A percentile compares a stretch with the other conserved stretches of the same genome.
These are phyloP conservation scores for Chalciporus piperatus DNA, from an alignment of 768 basidiomycete species.

Conservation along the genomic window DNA sequence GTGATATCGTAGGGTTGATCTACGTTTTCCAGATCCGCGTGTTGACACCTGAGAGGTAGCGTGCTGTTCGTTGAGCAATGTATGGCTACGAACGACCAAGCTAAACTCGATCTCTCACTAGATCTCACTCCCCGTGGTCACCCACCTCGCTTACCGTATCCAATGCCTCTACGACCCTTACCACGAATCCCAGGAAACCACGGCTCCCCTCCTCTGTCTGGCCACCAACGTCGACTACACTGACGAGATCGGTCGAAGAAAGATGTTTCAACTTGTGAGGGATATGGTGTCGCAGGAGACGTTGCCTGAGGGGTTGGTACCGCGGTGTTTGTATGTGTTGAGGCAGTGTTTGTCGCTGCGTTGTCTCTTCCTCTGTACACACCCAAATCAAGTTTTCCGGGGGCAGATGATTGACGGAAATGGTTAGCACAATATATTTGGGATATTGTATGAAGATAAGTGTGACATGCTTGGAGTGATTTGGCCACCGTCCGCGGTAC, in stretches of 20 bases:
- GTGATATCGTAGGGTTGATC: neutral
- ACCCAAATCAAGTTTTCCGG: too few species aligned
- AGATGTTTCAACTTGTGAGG: slow-evolving; percentile 83
- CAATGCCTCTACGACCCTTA: slow-evolving; percentile 69
- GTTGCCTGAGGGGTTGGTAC: slow-evolving; percentile 68
- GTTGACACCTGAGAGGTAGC: slow-evolving; percentile 73
- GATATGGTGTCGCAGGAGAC: slow-evolving; percentile 75
- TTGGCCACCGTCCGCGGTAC: too few species aligned
- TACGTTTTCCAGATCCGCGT: slow-evolving; percentile 64
- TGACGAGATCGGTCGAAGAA: slow-evolving; percentile 87
- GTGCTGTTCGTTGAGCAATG: slow-evolving; percentile 82
- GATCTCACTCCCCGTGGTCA: slow-evolving; percentile 79
- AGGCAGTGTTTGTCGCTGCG: slow-evolving; percentile 65
- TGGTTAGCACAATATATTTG: too few species aligned
- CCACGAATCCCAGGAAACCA: slow-evolving; percentile 39
- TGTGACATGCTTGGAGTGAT: too few species aligned
- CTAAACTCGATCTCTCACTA: slow-evolving; percentile 67
- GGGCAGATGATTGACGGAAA: too few species aligned
- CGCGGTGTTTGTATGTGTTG: slow-evolving; percentile 80
- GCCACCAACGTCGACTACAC: slow-evolving; percentile 83
- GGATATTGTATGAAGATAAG: too few species aligned
- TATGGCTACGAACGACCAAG: slow-evolving; percentile 53
- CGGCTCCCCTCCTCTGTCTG: slow-evolving; percentile 56
- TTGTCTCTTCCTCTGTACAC: too few species aligned
- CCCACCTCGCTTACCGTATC: slow-evolving; percentile 72